These are phyloP conservation scores for Entrophospora sp. DNA, from an alignment of 192 early-diverging fungal genomes.

Conservation along the genomic window DNA sequence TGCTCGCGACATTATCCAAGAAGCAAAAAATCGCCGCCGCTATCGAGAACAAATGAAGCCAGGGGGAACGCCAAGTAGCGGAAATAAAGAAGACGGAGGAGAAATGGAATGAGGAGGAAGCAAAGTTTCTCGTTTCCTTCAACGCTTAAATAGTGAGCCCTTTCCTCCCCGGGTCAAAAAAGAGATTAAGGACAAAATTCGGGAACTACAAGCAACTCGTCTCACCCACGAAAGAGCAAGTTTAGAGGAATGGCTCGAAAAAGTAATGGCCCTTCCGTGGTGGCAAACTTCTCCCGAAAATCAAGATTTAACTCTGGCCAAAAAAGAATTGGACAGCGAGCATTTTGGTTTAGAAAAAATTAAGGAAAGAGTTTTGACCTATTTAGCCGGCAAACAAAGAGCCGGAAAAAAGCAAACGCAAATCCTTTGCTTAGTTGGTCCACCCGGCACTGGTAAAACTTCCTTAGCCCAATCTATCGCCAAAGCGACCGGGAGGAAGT, in stretches of 20 bases:
- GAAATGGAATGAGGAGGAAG: background rate
- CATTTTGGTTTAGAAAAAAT: background rate
- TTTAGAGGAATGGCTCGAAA: background rate
- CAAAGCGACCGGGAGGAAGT: background rate
- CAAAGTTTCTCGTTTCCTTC: too few species aligned
- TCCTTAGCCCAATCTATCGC: background rate
- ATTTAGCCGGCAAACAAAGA: slow-evolving; percentile 5
- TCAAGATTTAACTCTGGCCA: background rate
- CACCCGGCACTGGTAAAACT: background rate
- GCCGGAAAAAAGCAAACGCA: background rate
- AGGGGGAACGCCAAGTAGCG: too few species aligned
- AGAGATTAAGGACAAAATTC: background rate
- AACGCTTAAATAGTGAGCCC: background rate
- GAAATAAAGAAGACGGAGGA: background rate
- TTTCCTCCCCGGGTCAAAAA: background rate
- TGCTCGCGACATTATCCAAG: too few species aligned
- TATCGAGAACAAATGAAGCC: too few species aligned
- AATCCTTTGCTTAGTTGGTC: background rate
- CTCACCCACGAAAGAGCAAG: background rate
- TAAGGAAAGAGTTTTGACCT: background rate
- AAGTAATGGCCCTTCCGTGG: background rate
- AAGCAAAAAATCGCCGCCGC: too few species aligned
- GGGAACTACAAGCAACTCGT: background rate
- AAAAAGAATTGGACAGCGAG: background rate
- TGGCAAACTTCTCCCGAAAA: background rate